Base-by-base conservation (phyloP, 2,329 filamentous ascomycete genomes). In the Fonsecaea nubica region DNA sequence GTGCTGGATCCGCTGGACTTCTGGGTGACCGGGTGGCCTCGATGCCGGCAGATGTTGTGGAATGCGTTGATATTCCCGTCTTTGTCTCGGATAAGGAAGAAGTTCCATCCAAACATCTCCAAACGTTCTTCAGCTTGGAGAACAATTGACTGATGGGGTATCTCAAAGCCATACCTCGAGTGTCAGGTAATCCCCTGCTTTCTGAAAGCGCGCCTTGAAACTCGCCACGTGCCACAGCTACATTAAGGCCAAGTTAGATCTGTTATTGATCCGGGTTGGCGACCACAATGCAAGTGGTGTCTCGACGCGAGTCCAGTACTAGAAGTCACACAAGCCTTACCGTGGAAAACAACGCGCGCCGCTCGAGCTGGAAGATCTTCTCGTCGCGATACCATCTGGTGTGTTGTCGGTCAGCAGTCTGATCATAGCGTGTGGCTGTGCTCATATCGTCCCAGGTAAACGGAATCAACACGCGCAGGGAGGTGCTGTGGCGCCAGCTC, bases 21-120 rank as follows among this genome's bases (percentile, higher is more conserved):
- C 13, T 65, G 80, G 8, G 87, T 84, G 10, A 89, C 82, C 0
- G 69, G 67, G 72, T 84, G 89, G 15, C 87, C 87, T 15, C 87
- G 80, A 75, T 89, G 87, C 2, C 87, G 79, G 76, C 87, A 89
- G 40, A 88, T 80, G 72, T 89, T 89, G 77, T 89, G 87, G 74
- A 89, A 88, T 12, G 81, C 86, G 66, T 86, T 84, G 76, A 88
- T 83, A 6, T 81, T 80, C 9, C 81, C 82, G 8, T 83, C 76
- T 32, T 83, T 80, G 72, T 87, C 84, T 15, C 76, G 77, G 62
- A 80, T 78, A 8, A 88, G 74, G 72, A 88, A 76, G 73, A 89
- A 84, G 38, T 85, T 78, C 76, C 83, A 88, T 21, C 83, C 85
- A 13, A 86, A 68, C 59, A 69, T 65, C 61, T 72, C 9, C 45